Evolutionary conservation across 352 stramenopile genomes (phyloP).

Genomic region (Halophytophthora polymorphica): DNA sequence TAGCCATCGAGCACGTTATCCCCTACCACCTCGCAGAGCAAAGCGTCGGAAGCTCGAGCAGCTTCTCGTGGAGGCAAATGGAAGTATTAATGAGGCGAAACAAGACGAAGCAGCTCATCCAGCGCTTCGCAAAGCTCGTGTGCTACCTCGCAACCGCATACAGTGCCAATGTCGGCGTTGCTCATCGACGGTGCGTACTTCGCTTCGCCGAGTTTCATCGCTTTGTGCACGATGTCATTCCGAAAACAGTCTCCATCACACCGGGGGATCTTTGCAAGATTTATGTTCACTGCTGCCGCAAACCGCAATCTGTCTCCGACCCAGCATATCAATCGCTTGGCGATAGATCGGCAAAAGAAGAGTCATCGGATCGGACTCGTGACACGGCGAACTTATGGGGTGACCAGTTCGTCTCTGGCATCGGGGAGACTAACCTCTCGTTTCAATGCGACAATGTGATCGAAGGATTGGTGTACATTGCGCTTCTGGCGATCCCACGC

Average conservation of each 20-base stretch:
- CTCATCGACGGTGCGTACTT: conserved; percentile 27
- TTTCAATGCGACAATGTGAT: conserved; percentile 21
- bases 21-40: conserved; percentile 34
- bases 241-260: conserved; percentile 35
- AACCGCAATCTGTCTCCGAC: conserved; percentile 13
- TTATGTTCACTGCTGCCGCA: conserved; percentile 50
- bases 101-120: conserved; percentile 26
- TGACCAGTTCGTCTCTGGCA: not conserved
- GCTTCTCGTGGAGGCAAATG: conserved; percentile 40
- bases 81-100: conserved; percentile 25
- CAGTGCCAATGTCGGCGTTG: conserved; percentile 34
- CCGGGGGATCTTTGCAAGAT: conserved; percentile 46
- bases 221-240: conserved; percentile 50
- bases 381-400: no score
- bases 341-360: conserved; percentile 3
- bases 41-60: conserved; percentile 3
- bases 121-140: conserved; percentile 42
- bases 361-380: conserved; percentile 2
- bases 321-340: not conserved
- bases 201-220: conserved; percentile 50
- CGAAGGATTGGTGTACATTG: conserved; percentile 21
- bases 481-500: conserved; percentile 27
- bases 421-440: conserved; percentile 6
- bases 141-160: conserved; percentile 44
- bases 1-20: conserved; percentile 35